Conservation (phyloP, 495 filamentous ascomycete species). For the Hypoxylon trugodes region DNA sequence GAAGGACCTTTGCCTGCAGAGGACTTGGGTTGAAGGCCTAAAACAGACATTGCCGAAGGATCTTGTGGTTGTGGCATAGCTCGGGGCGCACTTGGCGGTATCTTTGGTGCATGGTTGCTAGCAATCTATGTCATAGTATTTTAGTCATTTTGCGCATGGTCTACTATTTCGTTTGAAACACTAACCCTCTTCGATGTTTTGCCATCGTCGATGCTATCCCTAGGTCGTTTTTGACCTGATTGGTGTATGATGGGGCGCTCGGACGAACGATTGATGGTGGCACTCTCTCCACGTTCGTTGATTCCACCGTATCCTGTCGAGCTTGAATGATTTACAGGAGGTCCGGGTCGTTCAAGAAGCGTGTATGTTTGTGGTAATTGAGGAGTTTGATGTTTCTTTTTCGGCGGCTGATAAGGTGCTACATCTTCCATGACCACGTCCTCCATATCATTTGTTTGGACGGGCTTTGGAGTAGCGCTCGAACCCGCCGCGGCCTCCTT, state of each 20-base stretch:
- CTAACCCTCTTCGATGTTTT: constrained; percentile 49
- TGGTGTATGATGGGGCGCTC: constrained; percentile 39
- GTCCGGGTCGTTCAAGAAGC: constrained; percentile 23
- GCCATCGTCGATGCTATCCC: constrained; percentile 38
- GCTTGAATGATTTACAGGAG: not conserved
- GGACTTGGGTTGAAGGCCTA: constrained; percentile 31
- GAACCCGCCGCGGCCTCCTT: not conserved
- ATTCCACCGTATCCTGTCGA: constrained; percentile 29
- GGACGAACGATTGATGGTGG: constrained; percentile 29
- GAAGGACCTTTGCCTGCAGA: constrained; percentile 10
- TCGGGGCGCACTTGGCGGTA: constrained; percentile 38
- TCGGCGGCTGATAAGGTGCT: constrained; percentile 19
- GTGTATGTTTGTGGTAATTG: constrained; percentile 40
- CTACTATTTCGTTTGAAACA: not conserved
- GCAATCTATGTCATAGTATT: constrained; percentile 22
- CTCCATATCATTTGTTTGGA: not conserved
- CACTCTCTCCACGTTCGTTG: constrained; percentile 37
- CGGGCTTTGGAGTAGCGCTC: constrained; percentile 1
- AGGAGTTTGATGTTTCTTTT: constrained; percentile 35
- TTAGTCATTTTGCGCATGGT: constrained; percentile 18
- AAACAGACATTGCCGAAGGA: constrained; percentile 42
- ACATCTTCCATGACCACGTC: constrained; percentile 46
- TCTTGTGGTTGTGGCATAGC: constrained; percentile 37
- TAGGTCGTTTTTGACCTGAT: constrained; percentile 45
- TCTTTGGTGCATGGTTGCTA: constrained; percentile 15